These are phyloP conservation scores for Lasiosphaeria miniovina DNA, from an alignment of 495 filamentous ascomycete genomes.

Conservation along the genomic window DNA sequence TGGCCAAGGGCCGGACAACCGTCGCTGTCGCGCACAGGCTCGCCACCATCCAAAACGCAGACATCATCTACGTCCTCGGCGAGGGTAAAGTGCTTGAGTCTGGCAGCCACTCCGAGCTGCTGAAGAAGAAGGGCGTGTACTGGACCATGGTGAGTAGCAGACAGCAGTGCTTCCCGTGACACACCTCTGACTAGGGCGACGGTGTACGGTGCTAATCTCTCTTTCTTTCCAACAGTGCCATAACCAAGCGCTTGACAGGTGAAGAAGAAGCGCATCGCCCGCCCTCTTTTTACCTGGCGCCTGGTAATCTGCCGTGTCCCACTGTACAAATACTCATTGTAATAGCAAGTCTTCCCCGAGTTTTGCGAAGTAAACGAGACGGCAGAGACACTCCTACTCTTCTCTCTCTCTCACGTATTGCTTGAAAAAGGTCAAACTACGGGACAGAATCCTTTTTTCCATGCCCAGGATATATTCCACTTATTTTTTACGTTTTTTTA, in stretches of 20 bases:
- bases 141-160: slow-evolving; percentile 36
- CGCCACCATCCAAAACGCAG: slow-evolving; percentile 51
- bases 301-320: too few relatives aligned
- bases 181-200: too few relatives aligned
- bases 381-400: too few relatives aligned
- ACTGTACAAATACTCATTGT: too few relatives aligned
- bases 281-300: background rate
- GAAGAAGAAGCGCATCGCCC: background rate
- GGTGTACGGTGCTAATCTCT: background rate
- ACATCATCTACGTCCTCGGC: slow-evolving; percentile 53
- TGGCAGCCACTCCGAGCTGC: slow-evolving; percentile 50
- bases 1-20: slow-evolving; percentile 60
- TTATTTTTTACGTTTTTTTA: too few relatives aligned
- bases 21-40: slow-evolving; percentile 68
- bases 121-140: slow-evolving; percentile 47
- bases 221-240: slow-evolving; percentile 29
- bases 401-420: too few relatives aligned
- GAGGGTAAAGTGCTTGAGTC: slow-evolving; percentile 51
- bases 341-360: too few relatives aligned
- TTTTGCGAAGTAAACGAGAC: too few relatives aligned
- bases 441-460: too few relatives aligned
- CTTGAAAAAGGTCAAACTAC: too few relatives aligned
- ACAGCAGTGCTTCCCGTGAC: too few relatives aligned
- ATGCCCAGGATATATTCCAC: too few relatives aligned
- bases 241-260: slow-evolving; percentile 41